Conservation (phyloP, 306 rosid species). For the Acacia melanoxylon region DNA sequence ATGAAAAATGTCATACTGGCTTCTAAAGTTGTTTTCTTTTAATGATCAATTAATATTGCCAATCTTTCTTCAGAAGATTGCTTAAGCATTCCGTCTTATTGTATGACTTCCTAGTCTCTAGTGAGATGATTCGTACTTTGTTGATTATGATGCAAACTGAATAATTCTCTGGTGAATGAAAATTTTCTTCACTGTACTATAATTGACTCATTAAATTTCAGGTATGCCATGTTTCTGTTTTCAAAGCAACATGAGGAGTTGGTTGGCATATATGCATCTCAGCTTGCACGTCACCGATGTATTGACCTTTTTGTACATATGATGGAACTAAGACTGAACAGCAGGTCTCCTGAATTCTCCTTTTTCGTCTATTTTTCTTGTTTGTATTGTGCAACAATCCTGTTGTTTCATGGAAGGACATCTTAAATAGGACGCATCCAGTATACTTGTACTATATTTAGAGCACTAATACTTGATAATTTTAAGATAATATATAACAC, state of each 20-base stretch:
- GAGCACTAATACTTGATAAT: neutral
- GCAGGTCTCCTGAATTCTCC: constrained; percentile 62
- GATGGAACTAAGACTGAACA: constrained; percentile 93
- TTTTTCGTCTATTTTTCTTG: neutral
- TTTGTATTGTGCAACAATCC: neutral
- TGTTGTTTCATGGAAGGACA: constrained; percentile 1
- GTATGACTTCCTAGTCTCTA: constrained; percentile 13
- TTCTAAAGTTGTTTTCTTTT: neutral
- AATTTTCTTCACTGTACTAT: constrained; percentile 19
- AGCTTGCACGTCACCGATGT: constrained; percentile 90
- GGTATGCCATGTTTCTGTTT: constrained; percentile 98
- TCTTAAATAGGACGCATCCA: neutral
- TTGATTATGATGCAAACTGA: constrained; percentile 20
- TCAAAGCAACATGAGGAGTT: constrained; percentile 94
- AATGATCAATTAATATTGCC: neutral
- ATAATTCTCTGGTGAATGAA: constrained; percentile 21
- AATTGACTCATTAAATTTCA: constrained; percentile 36
- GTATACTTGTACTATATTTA: neutral
- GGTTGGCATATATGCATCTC: constrained; percentile 96
- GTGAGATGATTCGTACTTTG: constrained; percentile 18
- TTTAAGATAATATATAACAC: constrained; percentile 1
- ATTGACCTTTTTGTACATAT: constrained; percentile 91
- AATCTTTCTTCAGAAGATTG: constrained; percentile 20
- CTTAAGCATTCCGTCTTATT: constrained; percentile 23
- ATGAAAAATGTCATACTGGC: constrained; percentile 3